phyloP scores from a whole-genome alignment of 2,329 filamentous ascomycete species.

The Kalaharituber pfeilii region DNA sequence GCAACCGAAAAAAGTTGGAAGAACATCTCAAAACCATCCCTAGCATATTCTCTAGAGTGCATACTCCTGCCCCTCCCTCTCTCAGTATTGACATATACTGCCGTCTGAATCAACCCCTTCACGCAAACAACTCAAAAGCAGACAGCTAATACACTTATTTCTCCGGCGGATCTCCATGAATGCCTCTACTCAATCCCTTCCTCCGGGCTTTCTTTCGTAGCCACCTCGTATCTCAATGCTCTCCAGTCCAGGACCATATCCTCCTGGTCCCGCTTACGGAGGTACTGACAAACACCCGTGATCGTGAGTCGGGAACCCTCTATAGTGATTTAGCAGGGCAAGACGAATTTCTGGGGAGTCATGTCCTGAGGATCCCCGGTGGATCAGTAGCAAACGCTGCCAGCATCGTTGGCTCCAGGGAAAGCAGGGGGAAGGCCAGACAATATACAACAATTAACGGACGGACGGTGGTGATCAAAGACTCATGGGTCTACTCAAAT shows the following conservation, averaged over 20 bases:
- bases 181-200: constrained; percentile 98
- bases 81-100: too few species aligned
- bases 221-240: constrained; percentile 78
- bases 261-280: constrained; percentile 88
- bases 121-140: too few species aligned
- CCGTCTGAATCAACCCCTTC: not conserved
- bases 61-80: too few species aligned
- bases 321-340: constrained; percentile 68
- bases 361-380: constrained; percentile 71
- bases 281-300: constrained; percentile 69
- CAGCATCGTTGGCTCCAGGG: constrained; percentile 40
- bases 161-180: constrained; percentile 40
- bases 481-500: constrained; percentile 82
- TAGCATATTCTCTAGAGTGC: too few species aligned
- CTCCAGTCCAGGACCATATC: constrained; percentile 77
- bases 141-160: not conserved
- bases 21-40: too few species aligned
- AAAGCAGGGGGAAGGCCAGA: constrained; percentile 81
- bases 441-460: constrained; percentile 88
- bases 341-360: constrained; percentile 90
- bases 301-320: constrained; percentile 62
- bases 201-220: constrained; percentile 97
- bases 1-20: too few species aligned
- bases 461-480: constrained; percentile 83
- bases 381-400: constrained; percentile 31